These are phyloP conservation scores for Suzukiozyma palmioleophila DNA, from an alignment of 1,139 yeast species.

Conservation along the genomic window DNA sequence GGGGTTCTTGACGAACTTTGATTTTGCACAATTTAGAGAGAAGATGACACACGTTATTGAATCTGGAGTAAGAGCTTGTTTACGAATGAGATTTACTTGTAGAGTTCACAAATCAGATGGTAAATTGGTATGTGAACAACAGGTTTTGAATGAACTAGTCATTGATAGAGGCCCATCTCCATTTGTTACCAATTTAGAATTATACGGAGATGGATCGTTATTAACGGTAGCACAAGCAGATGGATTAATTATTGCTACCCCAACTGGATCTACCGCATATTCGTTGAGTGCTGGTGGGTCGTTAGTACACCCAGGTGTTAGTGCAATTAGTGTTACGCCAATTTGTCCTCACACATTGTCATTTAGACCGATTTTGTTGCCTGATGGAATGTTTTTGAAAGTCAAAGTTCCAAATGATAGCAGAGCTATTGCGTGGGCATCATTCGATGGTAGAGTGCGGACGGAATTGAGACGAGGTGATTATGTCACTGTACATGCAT, in stretches of 20 bases:
- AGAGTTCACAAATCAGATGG: conserved; percentile 56
- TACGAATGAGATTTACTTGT: conserved; percentile 80
- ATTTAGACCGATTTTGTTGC: conserved; percentile 80
- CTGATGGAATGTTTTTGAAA: conserved; percentile 77
- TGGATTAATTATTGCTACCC: conserved; percentile 83
- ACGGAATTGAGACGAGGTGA: conserved; percentile 70
- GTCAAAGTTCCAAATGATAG: conserved; percentile 69
- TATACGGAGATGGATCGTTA: conserved; percentile 76
- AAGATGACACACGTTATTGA: conserved; percentile 54
- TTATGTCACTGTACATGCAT: conserved; percentile 72
- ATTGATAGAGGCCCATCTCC: conserved; percentile 90
- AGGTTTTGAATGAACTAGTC: conserved; percentile 78
- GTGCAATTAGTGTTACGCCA: conserved; percentile 86
- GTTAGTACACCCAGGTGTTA: conserved; percentile 82
- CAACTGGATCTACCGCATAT: conserved; percentile 91
- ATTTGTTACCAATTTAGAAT: conserved; percentile 75
- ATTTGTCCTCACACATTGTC: conserved; percentile 90
- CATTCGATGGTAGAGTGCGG: conserved; percentile 81
- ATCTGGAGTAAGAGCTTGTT: conserved; percentile 70
- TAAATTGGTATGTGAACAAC: conserved; percentile 62
- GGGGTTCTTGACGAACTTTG: conserved; percentile 77
- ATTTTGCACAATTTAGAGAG: conserved; percentile 63
- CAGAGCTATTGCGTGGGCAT: conserved; percentile 83
- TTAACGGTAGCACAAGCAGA: conserved; percentile 88
- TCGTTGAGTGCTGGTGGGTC: conserved; percentile 90